Evolutionary conservation across 331 rosid genomes (phyloP), one percentile per base, ranked within the genome.

Genomic region (Prunus yedoensis): DNA sequence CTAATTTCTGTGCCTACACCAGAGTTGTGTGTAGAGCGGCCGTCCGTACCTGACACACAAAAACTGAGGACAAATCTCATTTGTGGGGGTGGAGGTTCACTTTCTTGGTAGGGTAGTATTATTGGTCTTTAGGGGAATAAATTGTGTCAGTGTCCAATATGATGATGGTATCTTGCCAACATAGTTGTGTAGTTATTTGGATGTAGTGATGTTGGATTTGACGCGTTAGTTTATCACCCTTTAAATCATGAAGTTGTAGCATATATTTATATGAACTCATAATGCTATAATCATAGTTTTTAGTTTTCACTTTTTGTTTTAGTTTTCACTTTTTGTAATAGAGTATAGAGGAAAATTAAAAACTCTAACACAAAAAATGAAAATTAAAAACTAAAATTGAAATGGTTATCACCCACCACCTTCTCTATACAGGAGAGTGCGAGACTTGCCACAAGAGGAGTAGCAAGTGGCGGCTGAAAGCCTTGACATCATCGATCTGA

Each of bases 161-260:
- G 82, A 59, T 81, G 80, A 54, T 81, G 85, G 82, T 85, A 57
- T 80, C 61, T 74, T 70, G 83, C 76, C 82, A 18, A 21, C 78
- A 80, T 60, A 13, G 57, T 74, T 83, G 67, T 70, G 53, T 78
- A 73, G 73, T 82, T 59, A 18, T 57, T 68, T 73, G 73, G 67
- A 58, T 58, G 63, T 23, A 52, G 62, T 68, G 73, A 30, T 79
- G 62, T 68, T 72, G 51, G 49, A 38, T 47, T 12, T 61, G 77
- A 5, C 60, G 61, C 56, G 7, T 73, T 16, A 5, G 3, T 27
- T 32, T 2, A 17, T 63, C 4, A n/a, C 21, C 17, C 74, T 50
- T 69, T 16, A 30, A 27, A 2, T 53, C 63, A 28, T 32, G 28
- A 53, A 11, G 64, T n/a, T 52, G 63, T 70, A 47, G 47, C 8